These are phyloP conservation scores for Fusarium longipes DNA, from an alignment of 2,329 filamentous ascomycete species.

Conservation along the genomic window DNA sequence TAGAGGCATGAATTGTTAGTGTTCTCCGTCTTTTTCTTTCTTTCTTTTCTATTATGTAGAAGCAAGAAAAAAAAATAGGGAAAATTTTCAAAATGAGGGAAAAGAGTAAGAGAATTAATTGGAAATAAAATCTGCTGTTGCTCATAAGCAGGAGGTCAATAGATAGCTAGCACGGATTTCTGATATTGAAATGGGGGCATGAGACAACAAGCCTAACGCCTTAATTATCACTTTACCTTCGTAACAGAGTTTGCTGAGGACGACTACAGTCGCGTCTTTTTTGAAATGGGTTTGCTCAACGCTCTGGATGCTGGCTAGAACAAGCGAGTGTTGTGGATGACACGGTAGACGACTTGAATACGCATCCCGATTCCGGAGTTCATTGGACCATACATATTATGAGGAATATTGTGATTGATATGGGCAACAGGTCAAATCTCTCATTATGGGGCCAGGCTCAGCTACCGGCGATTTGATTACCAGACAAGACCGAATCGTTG, in stretches of 20 bases:
- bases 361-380: constrained; percentile 33
- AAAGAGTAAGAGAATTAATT: too few relatives aligned
- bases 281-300: neutral
- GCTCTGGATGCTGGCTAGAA: neutral
- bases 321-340: neutral
- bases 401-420: constrained; percentile 21
- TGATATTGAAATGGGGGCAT: neutral
- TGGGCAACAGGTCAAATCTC: constrained; percentile 32
- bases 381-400: neutral
- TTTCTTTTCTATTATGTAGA: too few relatives aligned
- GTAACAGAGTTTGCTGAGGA: neutral
- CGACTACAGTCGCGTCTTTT: neutral
- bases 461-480: constrained; percentile 28
- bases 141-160: constrained; percentile 13
- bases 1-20: too few relatives aligned
- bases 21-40: too few relatives aligned
- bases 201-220: neutral
- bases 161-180: neutral
- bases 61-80: too few relatives aligned
- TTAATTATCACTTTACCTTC: neutral
- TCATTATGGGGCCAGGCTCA: constrained; percentile 20
- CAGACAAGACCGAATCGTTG: constrained; percentile 37
- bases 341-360: neutral
- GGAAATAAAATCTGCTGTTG: too few relatives aligned
- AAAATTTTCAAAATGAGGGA: too few relatives aligned